Evolutionary conservation across 306 rosid genomes (phyloP), one percentile per base, ranked within the genome.

Genomic region (Vigna unguiculata): DNA sequence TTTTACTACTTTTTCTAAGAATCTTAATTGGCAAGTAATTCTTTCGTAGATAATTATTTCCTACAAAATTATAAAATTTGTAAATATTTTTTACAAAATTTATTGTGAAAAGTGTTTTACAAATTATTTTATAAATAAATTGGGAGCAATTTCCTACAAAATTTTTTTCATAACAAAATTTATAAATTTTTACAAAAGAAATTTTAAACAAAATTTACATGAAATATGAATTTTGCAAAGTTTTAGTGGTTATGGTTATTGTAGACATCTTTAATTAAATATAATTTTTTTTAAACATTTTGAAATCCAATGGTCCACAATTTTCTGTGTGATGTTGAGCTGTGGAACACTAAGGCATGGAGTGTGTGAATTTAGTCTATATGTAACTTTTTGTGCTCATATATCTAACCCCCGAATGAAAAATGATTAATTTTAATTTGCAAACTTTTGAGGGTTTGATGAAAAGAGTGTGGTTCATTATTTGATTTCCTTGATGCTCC

Each of bases 401-500:
- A 36, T 70, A 32, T 49, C 61, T 72, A 53, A 80, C 72, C 69
- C 76, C 43, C 15, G 17, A 65, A n/a, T 57, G 71, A 82, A 66
- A 40, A 63, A 76, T 72, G 28, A 51, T 82, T 62, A n/a, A 69
- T 70, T 76, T 74, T 41, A 21, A 57, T 16, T 47, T 80, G 52
- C 68, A 73, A 75, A 43, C 80, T 86, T 83, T 82, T 59, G 73
- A 76, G 64, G 81, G 63, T 84, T 79, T 84, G 58, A 81, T 58
- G 75, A 40, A 36, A 62, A 34, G 72, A 40, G 36, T 25, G 75
- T 58, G 78, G 25, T 53, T 36, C 75, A 84, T 77, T 47, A 79
- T 85, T 81, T 75, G 80, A 76, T 74, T 80, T 85, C 68, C 76
- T 77, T 79, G 78, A 54, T 81, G 49, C 47, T 69, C 14, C 74